phyloP scores from a whole-genome alignment of 805 yeast species.

The Teunomyces gatunensis region DNA sequence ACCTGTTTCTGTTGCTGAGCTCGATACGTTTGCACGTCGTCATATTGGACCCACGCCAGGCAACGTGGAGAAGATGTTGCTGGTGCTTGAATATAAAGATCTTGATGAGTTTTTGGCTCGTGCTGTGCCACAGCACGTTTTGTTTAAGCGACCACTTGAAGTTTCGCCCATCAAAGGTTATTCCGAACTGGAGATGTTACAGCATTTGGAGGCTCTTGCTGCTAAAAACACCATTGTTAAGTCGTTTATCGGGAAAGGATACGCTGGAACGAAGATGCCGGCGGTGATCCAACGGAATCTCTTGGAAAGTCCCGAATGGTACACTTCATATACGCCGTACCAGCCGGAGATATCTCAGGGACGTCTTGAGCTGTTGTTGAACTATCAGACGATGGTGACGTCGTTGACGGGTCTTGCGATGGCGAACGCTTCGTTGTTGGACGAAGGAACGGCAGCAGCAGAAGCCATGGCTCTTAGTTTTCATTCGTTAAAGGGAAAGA shows the following conservation, averaged over 20 bases:
- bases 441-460: constrained; percentile 97
- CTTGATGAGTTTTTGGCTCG: constrained; percentile 66
- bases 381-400: constrained; percentile 87
- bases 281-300: constrained; percentile 91
- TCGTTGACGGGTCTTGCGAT: constrained; percentile 93
- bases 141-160: constrained; percentile 63
- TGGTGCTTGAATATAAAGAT: constrained; percentile 60
- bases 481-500: constrained; percentile 66
- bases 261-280: constrained; percentile 85
- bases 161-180: constrained; percentile 71
- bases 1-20: constrained; percentile 28
- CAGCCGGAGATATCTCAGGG: constrained; percentile 99
- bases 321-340: constrained; percentile 97
- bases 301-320: constrained; percentile 96
- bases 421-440: constrained; percentile 91
- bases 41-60: constrained; percentile 80
- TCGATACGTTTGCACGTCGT: constrained; percentile 86
- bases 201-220: constrained; percentile 67
- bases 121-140: constrained; percentile 76
- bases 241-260: constrained; percentile 90
- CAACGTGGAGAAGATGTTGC: constrained; percentile 66
- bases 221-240: constrained; percentile 67
- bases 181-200: constrained; percentile 78
- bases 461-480: constrained; percentile 91
- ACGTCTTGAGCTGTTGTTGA: constrained; percentile 82